These are phyloP conservation scores for Iris macrosiphon DNA, from an alignment of 106 monocot genomes.

Conservation along the genomic window DNA sequence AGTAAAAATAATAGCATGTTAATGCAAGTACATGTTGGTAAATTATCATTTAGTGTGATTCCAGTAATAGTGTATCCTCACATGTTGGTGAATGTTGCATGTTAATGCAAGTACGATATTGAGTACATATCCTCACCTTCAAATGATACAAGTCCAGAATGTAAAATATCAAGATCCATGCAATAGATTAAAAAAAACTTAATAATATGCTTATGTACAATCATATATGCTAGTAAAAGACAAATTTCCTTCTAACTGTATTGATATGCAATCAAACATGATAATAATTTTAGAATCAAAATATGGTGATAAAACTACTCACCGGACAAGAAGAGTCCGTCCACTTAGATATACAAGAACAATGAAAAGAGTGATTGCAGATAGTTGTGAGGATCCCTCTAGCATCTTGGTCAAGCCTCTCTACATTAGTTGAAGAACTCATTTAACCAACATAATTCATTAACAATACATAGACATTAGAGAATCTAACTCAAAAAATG, in stretches of 20 bases:
- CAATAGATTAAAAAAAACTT: background rate
- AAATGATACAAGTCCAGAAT: background rate
- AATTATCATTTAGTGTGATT: no score
- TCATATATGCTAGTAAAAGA: background rate
- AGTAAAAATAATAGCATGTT: no score
- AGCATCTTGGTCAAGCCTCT: slow-evolving; percentile 79
- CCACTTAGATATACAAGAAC: slow-evolving; percentile 99
- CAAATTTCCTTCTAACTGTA: background rate
- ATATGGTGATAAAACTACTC: slow-evolving; percentile 6
- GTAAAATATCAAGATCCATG: background rate
- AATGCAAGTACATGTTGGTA: no score
- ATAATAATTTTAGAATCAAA: background rate
- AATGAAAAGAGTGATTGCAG: slow-evolving; percentile 99
- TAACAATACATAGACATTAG: no score
- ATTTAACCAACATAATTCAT: no score
- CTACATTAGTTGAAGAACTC: slow-evolving; percentile 24
- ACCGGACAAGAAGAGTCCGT: slow-evolving; percentile 99
- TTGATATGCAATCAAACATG: no score
- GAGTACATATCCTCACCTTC: no score
- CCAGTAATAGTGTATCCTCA: no score
- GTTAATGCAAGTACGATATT: no score
- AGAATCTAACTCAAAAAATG: no score
- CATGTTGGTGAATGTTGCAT: no score
- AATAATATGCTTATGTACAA: background rate
- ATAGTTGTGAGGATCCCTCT: slow-evolving; percentile 93